phyloP scores from a whole-genome alignment of 441 rosid species.

The Populus hybrid region DNA sequence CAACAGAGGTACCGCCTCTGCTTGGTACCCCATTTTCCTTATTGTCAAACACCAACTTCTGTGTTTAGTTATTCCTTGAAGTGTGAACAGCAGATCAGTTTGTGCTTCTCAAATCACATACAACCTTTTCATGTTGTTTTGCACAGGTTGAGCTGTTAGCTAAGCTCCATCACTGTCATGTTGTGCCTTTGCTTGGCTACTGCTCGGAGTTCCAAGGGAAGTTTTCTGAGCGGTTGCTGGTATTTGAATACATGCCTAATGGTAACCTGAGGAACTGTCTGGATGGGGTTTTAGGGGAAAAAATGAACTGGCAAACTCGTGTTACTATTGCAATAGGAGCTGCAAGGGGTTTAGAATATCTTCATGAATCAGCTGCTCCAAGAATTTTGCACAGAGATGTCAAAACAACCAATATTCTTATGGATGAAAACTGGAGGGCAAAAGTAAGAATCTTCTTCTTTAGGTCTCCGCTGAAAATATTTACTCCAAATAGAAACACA shows the following conservation, averaged over 20 bases:
- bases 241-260: conserved; percentile 76
- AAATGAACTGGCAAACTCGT: conserved; percentile 76
- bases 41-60: conserved; percentile 3
- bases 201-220: conserved; percentile 78
- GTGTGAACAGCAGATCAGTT: not conserved
- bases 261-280: conserved; percentile 86
- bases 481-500: not conserved
- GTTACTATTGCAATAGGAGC: conserved; percentile 81
- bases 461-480: not conserved
- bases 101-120: not conserved
- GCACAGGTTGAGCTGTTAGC: conserved; percentile 73
- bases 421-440: conserved; percentile 84
- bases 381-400: conserved; percentile 85
- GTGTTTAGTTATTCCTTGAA: conserved; percentile 10
- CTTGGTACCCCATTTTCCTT: conserved; percentile 11
- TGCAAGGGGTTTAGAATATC: conserved; percentile 84
- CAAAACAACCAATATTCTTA: conserved; percentile 84
- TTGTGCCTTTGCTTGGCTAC: conserved; percentile 87
- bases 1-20: conserved; percentile 57
- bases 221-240: conserved; percentile 73
- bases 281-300: conserved; percentile 62
- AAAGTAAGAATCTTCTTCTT: conserved; percentile 50
- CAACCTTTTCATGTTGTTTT: conserved; percentile 21
- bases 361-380: conserved; percentile 90
- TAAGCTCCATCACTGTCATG: conserved; percentile 88